Percentiles rank a stretch among this genome's conserved stretches.
phyloP scores from a whole-genome alignment of 2,329 filamentous ascomycete species.

The Magnaporthiopsis incrustans region DNA sequence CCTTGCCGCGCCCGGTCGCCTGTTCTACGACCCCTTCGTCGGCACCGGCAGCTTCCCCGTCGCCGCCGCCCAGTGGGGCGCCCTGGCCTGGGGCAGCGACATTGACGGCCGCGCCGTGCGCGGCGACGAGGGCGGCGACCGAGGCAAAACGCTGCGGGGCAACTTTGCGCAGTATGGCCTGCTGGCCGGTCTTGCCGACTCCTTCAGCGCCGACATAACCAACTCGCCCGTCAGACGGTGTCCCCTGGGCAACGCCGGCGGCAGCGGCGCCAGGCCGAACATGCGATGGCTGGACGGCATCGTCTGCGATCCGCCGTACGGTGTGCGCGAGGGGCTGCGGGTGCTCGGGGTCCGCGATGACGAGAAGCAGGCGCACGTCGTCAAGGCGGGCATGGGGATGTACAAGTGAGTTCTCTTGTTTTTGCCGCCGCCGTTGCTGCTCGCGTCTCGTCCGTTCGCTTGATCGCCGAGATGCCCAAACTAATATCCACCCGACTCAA shows the following conservation, averaged over 20 bases:
- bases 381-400: constrained; percentile 61
- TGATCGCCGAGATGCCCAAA: too few relatives aligned
- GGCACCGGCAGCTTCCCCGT: constrained; percentile 91
- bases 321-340: constrained; percentile 82
- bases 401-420: constrained; percentile 49
- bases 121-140: constrained; percentile 42
- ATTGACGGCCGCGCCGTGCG: constrained; percentile 87
- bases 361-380: constrained; percentile 47
- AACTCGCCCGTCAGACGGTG: constrained; percentile 64
- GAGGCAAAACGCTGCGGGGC: constrained; percentile 40
- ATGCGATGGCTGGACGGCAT: constrained; percentile 72
- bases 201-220: constrained; percentile 80
- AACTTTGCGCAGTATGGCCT: constrained; percentile 85
- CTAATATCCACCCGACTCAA: neutral
- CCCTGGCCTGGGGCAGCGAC: constrained; percentile 75
- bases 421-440: neutral
- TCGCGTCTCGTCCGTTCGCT: neutral
- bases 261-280: constrained; percentile 12
- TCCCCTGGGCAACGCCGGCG: constrained; percentile 21
- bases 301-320: constrained; percentile 92
- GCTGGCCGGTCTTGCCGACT: constrained; percentile 58
- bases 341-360: constrained; percentile 74
- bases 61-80: constrained; percentile 85
- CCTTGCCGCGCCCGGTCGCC: constrained; percentile 68
- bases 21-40: constrained; percentile 93